Conservation (phyloP, 1,284 basidiomycete genomes). For the Melanopsichium pennsylvanicum region DNA sequence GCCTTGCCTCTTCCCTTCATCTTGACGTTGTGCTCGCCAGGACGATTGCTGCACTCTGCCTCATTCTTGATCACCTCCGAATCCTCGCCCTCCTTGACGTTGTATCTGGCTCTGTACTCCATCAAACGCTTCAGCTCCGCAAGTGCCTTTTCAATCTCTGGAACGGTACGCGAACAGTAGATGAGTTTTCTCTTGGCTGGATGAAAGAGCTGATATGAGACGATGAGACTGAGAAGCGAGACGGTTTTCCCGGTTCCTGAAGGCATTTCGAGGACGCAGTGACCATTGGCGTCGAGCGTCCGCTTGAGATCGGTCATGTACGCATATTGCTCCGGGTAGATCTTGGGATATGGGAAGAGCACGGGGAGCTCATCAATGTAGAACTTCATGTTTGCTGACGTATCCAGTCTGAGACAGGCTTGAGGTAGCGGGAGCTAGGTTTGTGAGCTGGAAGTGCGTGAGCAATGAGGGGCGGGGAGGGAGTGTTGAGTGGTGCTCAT, state of each 20-base stretch:
- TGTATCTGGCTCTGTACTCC: slow-evolving; percentile 75
- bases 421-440: background rate
- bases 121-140: slow-evolving; percentile 94
- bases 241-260: slow-evolving; percentile 99
- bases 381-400: slow-evolving; percentile 79
- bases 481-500: too few relatives aligned
- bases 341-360: slow-evolving; percentile 67
- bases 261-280: slow-evolving; percentile 99
- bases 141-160: slow-evolving; percentile 98
- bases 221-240: slow-evolving; percentile 91
- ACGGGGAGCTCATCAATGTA: slow-evolving; percentile 83
- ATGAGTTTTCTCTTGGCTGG: slow-evolving; percentile 91
- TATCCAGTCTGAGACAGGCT: background rate
- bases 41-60: slow-evolving; percentile 19
- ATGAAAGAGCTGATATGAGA: slow-evolving; percentile 96
- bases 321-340: slow-evolving; percentile 86
- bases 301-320: slow-evolving; percentile 99
- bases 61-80: slow-evolving; percentile 74
- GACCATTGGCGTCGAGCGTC: slow-evolving; percentile 89
- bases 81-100: slow-evolving; percentile 69
- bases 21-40: slow-evolving; percentile 31
- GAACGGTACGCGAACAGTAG: slow-evolving; percentile 99
- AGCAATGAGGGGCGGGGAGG: too few relatives aligned
- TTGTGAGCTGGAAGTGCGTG: background rate
- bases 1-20: slow-evolving; percentile 45